Evolutionary conservation across 2,329 filamentous ascomycete species (phyloP).

Genomic region (Huntiella moniliformis): DNA sequence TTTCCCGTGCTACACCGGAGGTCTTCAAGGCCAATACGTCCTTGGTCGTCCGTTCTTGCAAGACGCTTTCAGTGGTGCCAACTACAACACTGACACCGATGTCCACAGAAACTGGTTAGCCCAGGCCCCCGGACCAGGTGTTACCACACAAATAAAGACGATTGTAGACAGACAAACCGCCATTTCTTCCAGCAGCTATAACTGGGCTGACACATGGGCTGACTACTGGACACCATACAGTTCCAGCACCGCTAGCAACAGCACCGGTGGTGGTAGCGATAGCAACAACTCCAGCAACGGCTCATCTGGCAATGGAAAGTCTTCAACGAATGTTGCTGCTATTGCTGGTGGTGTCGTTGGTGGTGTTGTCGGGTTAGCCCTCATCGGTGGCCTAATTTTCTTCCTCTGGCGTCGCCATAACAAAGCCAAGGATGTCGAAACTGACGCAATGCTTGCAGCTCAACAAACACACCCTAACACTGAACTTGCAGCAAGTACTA

Average conservation of each 20-base stretch:
- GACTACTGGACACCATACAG: neutral
- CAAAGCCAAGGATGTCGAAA: too few species aligned
- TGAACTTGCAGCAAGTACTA: too few species aligned
- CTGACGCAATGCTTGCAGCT: too few species aligned
- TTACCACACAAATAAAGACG: neutral
- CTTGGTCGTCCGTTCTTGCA: neutral
- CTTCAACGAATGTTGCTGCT: conserved; percentile 17
- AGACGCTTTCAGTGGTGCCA: neutral
- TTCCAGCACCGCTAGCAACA: neutral
- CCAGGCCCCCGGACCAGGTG: neutral
- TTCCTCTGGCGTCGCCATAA: conserved; percentile 23
- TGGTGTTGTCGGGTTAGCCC: conserved; percentile 19
- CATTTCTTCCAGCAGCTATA: neutral
- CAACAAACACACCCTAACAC: too few species aligned
- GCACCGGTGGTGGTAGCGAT: neutral
- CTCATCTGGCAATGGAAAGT: neutral
- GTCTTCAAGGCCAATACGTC: neutral
- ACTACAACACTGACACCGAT: neutral
- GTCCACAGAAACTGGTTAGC: neutral
- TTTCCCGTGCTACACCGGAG: neutral
- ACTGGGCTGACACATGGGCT: neutral
- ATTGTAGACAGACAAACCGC: neutral
- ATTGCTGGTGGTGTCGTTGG: conserved; percentile 20
- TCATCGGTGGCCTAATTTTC: conserved; percentile 23
- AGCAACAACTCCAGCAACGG: neutral